Base-by-base conservation (phyloP, 2,329 filamentous ascomycete genomes). In the Alternaria angustiovoidea region DNA sequence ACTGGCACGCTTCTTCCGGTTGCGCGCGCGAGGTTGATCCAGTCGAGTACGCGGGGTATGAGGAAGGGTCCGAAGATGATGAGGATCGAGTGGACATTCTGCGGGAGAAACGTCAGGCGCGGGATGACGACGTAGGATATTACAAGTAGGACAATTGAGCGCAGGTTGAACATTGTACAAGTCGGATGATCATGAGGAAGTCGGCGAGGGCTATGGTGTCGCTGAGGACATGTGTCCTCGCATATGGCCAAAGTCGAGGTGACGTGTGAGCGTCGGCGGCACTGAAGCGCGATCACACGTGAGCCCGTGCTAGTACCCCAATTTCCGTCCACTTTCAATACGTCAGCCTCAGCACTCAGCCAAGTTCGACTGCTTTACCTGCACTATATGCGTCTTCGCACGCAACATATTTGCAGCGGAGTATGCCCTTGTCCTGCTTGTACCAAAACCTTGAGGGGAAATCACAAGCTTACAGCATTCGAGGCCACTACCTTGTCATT, bases 11-110 rank as follows among this genome's bases (percentile, higher is more conserved):
- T 80, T 72, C 62, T 67, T 6, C 78, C 77, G 47, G 78, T 68
- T 42, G 74, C 77, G 51, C 78, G 76, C 38, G 86, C 65, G 59
- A 84, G 84, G 67, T 88, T 87, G 81, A 91, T 91, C 81, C 86
- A 88, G 62, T 82, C 78, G 58, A 93, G 81, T 58, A 84, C 83
- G 70, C 87, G 88, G 52, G 91, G 90, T 39, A 94, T 78, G 65
- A 94, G 81, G 65, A 92, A 83, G 32, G 92, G 91, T 3, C 89
- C 91, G 75, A 94, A 81, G 73, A 86, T 79, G 61, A 86, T 75
- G 64, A 84, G 67, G 44, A 79, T 57, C n/a, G 74, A 67, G 57
- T 77, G 75, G 32, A 78, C 54, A 47, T 65, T 67, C 28, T 62
- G 64, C 3, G 75, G 74, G 32, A 78, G 75, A 62, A 78, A 78